Evolutionary conservation across 768 basidiomycete genomes (phyloP), one percentile per base, ranked within the genome.

Genomic region (Clitopilus passeckerianus): DNA sequence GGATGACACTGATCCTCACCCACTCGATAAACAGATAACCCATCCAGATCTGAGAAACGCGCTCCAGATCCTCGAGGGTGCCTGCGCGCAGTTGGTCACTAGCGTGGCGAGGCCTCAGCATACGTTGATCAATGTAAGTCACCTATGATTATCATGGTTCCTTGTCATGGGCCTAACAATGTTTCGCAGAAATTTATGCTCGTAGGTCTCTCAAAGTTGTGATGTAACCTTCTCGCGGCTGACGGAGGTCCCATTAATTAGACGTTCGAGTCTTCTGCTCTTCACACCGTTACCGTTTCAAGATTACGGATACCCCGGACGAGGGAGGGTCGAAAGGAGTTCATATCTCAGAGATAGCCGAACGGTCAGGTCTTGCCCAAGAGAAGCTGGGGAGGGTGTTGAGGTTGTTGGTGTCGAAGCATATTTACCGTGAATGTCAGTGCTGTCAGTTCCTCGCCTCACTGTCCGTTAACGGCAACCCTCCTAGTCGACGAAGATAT

Each of bases 321-420:
- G 68, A 71, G 37, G 37, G 37, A 16, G 63, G 68, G 20, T 74
- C 75, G 1, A 64, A 71, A 2, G 79, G 79, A 1, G 58, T 76
- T 57, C 72, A 72, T 53, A 68, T 76, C 12, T 52, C 63, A 6
- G 74, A 76, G 5, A 59, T 80, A 1, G 66, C 67, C 14, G 35
- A 61, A 20, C 64, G 65, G 43, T 61, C 74, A 1, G 69, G 73
- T 3, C 59, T 78, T 7, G 68, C 77, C n/a, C 59, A 62, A 8
- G 67, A 60, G 23, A 81, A 79, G 57, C 67, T 80, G 1, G 70
- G 68, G 0, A 70, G 77, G 1, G 68, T 79, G 30, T 57, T 81
- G 53, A 73, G 78, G 1, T 60, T 72, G 5, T 70, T 81, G 5
- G 73, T 75, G 14, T 70, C 75, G 9, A 76, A 71, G 50, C 76